Conservation (phyloP, 2,329 filamentous ascomycete species). For the Gaeumannomyces tritici region DNA sequence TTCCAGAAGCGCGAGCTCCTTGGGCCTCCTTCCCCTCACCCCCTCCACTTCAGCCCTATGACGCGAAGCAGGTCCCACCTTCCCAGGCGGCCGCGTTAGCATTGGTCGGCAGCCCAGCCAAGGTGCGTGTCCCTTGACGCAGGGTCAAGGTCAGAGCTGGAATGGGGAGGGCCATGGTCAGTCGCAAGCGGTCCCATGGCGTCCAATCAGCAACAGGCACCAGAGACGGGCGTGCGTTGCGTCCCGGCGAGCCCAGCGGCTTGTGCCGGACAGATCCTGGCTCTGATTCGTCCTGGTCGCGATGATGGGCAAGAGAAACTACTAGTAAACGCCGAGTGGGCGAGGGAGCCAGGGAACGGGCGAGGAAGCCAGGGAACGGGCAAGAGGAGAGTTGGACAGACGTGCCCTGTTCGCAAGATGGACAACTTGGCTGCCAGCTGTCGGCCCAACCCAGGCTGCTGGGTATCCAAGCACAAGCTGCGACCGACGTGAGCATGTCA, state of each 20-base stretch:
- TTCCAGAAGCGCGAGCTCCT: not conserved
- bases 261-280: not conserved
- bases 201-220: not conserved
- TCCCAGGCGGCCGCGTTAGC: not conserved
- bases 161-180: not conserved
- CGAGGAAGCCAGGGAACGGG: too few species aligned
- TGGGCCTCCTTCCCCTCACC: not conserved
- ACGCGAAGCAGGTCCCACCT: not conserved
- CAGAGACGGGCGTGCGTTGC: too few species aligned
- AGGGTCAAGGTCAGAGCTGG: not conserved
- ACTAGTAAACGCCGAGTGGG: too few species aligned
- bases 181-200: not conserved
- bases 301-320: not conserved
- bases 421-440: not conserved
- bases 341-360: too few species aligned
- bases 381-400: too few species aligned
- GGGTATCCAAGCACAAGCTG: not conserved
- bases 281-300: not conserved
- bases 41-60: slow-evolving; percentile 1
- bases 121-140: not conserved
- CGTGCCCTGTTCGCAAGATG: too few species aligned
- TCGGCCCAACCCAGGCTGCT: not conserved
- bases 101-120: not conserved
- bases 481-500: not conserved
- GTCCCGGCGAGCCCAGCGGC: too few species aligned